phyloP scores from a whole-genome alignment of 306 rosid species.

The Acmispon strigosus region DNA sequence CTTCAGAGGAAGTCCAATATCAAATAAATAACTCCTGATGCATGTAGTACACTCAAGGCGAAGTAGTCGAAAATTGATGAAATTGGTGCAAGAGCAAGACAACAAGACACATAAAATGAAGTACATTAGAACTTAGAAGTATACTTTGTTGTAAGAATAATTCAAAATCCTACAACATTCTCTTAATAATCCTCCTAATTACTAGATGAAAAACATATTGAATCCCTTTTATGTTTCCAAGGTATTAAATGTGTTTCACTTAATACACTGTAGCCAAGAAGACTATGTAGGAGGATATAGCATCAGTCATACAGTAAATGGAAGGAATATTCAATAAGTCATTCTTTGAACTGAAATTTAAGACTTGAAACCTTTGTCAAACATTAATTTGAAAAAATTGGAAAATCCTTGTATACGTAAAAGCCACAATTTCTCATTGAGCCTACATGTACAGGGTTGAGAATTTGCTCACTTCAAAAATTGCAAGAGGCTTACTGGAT shows the following conservation, averaged over 20 bases:
- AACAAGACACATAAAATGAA: background rate
- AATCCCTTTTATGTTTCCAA: background rate
- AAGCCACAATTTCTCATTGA: background rate
- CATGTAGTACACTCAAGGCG: background rate
- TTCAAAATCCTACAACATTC: background rate
- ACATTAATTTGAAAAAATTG: background rate
- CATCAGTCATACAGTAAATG: conserved; percentile 7
- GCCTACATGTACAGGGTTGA: conserved; percentile 5
- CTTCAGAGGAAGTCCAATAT: background rate
- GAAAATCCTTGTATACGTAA: background rate
- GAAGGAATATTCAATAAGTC: background rate
- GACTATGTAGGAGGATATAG: background rate
- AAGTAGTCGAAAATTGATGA: background rate
- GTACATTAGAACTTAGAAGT: background rate
- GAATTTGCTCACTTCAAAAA: conserved; percentile 20
- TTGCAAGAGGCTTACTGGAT: conserved; percentile 10
- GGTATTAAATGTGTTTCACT: background rate
- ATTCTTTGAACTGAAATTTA: conserved; percentile 6
- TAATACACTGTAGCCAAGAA: no score
- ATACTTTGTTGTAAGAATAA: background rate
- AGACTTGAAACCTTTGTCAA: conserved; percentile 6
- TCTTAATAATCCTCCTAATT: background rate
- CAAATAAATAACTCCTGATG: background rate
- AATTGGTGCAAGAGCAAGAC: background rate
- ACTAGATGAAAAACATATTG: no score